Conservation (phyloP, 768 basidiomycete species). For the Asterophora parasitica region DNA sequence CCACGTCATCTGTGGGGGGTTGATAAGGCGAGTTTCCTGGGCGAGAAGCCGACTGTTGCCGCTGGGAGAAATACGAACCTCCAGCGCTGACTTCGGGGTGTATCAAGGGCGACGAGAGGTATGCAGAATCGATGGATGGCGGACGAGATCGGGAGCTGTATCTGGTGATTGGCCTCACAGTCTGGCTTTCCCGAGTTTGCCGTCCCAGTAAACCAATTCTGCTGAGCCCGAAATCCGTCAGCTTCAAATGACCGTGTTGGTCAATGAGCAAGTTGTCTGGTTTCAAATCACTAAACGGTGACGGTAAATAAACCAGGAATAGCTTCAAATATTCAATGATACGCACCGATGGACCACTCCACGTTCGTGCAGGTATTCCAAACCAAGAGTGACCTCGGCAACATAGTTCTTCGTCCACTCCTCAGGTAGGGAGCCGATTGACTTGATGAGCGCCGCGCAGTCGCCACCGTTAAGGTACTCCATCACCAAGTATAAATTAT, state of each 20-base stretch:
- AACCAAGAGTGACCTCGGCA: slow-evolving; percentile 90
- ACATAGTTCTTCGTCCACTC: slow-evolving; percentile 97
- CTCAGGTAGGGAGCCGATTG: slow-evolving; percentile 87
- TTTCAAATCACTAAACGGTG: slow-evolving; percentile 78
- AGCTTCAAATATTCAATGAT: not conserved
- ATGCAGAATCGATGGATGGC: slow-evolving; percentile 75
- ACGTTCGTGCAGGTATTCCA: slow-evolving; percentile 94
- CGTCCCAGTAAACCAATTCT: slow-evolving; percentile 97
- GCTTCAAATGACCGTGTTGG: slow-evolving; percentile 91
- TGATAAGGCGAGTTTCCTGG: slow-evolving; percentile 63
- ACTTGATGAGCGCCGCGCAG: slow-evolving; percentile 95
- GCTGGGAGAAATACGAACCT: slow-evolving; percentile 80
- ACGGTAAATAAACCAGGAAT: slow-evolving; percentile 1
- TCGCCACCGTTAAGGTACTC: slow-evolving; percentile 99
- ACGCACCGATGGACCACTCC: slow-evolving; percentile 95
- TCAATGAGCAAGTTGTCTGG: slow-evolving; percentile 98
- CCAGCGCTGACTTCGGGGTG: slow-evolving; percentile 49
- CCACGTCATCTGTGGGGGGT: slow-evolving; percentile 73
- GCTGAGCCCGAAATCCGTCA: slow-evolving; percentile 97
- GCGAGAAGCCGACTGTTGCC: slow-evolving; percentile 55
- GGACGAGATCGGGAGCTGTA: slow-evolving; percentile 73
- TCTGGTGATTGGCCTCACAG: slow-evolving; percentile 42
- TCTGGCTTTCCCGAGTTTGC: slow-evolving; percentile 75
- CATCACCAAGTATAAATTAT: slow-evolving; percentile 98
- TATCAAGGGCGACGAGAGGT: slow-evolving; percentile 73